Evolutionary conservation across 805 yeast species (phyloP).

Genomic region (Hanseniaspora meyeri): DNA sequence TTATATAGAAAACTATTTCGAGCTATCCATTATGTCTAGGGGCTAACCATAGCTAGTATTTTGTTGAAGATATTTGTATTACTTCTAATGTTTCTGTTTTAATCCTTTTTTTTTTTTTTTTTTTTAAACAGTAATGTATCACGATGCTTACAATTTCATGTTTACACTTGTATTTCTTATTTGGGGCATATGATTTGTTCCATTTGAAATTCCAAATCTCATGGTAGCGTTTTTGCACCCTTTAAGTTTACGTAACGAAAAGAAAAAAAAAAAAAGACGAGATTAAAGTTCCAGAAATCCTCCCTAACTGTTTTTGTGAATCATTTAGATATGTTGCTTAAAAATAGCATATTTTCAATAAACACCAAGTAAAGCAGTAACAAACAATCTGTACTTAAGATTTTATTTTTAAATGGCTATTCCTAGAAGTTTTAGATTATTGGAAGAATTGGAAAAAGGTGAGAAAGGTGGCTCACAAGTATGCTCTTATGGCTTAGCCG

Average conservation of each 20-base stretch:
- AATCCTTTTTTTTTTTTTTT: too few species aligned
- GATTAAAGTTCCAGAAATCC: too few species aligned
- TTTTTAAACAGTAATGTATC: too few species aligned
- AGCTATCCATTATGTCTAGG: too few species aligned
- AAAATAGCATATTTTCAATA: too few species aligned
- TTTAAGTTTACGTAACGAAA: too few species aligned
- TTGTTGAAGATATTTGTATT: too few species aligned
- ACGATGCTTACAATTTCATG: background rate
- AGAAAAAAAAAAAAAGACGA: background rate
- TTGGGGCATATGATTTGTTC: background rate
- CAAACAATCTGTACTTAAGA: too few species aligned
- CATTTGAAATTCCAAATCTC: background rate
- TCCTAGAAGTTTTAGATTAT: conserved; percentile 86
- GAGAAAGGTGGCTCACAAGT: conserved; percentile 98
- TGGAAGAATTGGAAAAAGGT: conserved; percentile 95
- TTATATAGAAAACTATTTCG: background rate
- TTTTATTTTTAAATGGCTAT: conserved; percentile 4
- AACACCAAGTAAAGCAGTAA: background rate
- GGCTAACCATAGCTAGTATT: too few species aligned
- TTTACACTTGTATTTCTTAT: background rate
- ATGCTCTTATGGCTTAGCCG: conserved; percentile 86
- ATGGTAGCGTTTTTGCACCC: background rate
- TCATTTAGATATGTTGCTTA: too few species aligned
- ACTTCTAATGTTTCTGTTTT: too few species aligned
- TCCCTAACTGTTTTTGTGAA: too few species aligned